Percentiles rank a stretch among this genome's conserved stretches.
phyloP scores from a whole-genome alignment of 1,139 yeast genomes.

The Geotrichum carabidarum region DNA sequence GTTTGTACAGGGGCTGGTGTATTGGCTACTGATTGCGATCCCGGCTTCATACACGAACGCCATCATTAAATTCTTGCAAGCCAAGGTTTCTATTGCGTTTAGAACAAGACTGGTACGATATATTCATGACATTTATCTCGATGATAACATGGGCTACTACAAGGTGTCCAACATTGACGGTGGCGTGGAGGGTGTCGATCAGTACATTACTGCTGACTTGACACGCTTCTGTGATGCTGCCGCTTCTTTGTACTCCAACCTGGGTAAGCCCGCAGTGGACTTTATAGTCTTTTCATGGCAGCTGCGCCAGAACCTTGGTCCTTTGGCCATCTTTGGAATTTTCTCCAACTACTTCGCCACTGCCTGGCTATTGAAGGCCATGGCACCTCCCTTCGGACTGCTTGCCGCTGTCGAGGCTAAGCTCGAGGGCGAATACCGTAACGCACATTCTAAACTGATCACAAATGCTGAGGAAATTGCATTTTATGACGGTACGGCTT shows the following conservation, averaged over 20 bases:
- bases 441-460: slow-evolving; percentile 77
- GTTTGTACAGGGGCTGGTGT: slow-evolving; percentile 68
- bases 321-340: slow-evolving; percentile 76
- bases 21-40: slow-evolving; percentile 85
- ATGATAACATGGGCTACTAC: slow-evolving; percentile 74
- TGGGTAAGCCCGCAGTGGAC: slow-evolving; percentile 90
- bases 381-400: slow-evolving; percentile 84
- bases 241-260: slow-evolving; percentile 75
- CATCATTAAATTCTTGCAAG: slow-evolving; percentile 76
- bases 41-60: slow-evolving; percentile 94
- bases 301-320: slow-evolving; percentile 78
- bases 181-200: slow-evolving; percentile 51
- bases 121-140: slow-evolving; percentile 85
- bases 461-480: slow-evolving; percentile 92
- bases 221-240: slow-evolving; percentile 77
- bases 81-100: slow-evolving; percentile 73
- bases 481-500: slow-evolving; percentile 82
- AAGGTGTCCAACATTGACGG: slow-evolving; percentile 48
- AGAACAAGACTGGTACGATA: slow-evolving; percentile 81
- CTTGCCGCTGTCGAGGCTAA: slow-evolving; percentile 63
- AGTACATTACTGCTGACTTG: slow-evolving; percentile 81
- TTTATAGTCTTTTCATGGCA: slow-evolving; percentile 81
- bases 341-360: slow-evolving; percentile 76
- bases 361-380: slow-evolving; percentile 64
- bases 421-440: slow-evolving; percentile 85